Conservation (phyloP, 163 green algal genomes). For the Trebouxiophyceae sp. region DNA sequence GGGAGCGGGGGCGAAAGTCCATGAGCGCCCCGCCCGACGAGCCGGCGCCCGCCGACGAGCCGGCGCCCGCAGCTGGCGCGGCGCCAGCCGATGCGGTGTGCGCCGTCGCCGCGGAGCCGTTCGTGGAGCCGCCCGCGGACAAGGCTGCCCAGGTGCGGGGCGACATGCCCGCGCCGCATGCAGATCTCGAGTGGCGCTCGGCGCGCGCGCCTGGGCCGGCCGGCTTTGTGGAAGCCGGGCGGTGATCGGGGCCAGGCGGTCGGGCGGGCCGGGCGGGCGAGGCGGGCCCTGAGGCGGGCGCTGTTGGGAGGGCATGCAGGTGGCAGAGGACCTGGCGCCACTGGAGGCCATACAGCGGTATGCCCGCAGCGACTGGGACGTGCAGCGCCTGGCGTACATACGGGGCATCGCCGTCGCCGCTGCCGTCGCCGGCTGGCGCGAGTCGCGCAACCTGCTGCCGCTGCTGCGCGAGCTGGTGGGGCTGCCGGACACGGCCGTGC, state of each 20-base stretch:
- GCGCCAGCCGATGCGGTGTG: neutral
- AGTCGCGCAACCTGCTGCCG: neutral
- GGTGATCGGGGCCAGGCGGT: too few relatives aligned
- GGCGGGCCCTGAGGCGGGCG: too few relatives aligned
- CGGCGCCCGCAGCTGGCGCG: neutral
- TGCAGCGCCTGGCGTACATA: conserved; percentile 3
- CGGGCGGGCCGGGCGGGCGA: too few relatives aligned
- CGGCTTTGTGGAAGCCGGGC: too few relatives aligned
- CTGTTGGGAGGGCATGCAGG: neutral
- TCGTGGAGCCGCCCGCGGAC: neutral
- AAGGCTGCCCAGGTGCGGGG: neutral
- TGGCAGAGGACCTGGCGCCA: neutral
- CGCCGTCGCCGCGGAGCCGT: neutral
- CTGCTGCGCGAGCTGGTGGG: conserved; percentile 2
- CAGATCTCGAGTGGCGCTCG: too few relatives aligned
- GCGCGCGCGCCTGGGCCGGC: too few relatives aligned
- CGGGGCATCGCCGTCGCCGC: conserved; percentile 8
- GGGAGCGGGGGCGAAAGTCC: too few relatives aligned
- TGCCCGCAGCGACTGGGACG: neutral
- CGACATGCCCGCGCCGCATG: too few relatives aligned
- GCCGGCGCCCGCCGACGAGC: too few relatives aligned
- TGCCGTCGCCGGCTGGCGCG: neutral
- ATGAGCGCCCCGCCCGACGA: too few relatives aligned
- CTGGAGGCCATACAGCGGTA: neutral
- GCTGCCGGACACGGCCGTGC: conserved; percentile 4